Conservation (phyloP, 331 rosid genomes). For the Malus hybrid region DNA sequence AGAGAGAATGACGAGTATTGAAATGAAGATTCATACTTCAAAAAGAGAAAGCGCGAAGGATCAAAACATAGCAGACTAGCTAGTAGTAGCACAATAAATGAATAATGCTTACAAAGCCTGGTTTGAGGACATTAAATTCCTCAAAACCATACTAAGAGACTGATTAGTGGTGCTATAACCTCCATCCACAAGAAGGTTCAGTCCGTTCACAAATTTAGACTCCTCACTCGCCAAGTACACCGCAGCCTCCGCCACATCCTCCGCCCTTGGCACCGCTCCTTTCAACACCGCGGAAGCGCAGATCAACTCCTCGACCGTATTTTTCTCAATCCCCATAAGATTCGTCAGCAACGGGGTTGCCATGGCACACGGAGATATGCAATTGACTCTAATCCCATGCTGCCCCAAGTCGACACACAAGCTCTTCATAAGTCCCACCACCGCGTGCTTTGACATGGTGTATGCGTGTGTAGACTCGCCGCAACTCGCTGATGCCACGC, state of each 20-base stretch:
- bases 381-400: constrained; percentile 37
- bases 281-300: constrained; percentile 21
- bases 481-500: constrained; percentile 12
- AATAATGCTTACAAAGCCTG: not conserved
- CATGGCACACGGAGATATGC: constrained; percentile 32
- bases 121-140: not conserved
- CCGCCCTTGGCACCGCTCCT: constrained; percentile 19
- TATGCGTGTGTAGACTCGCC: constrained; percentile 40
- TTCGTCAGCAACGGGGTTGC: constrained; percentile 25
- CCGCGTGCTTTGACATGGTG: constrained; percentile 42
- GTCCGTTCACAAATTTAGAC: constrained; percentile 36
- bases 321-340: not conserved
- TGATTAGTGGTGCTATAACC: constrained; percentile 43
- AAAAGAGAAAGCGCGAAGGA: too few relatives aligned
- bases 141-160: constrained; percentile 2
- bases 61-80: not conserved
- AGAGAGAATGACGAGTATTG: too few relatives aligned
- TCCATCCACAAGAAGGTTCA: constrained; percentile 46
- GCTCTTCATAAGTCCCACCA: constrained; percentile 46
- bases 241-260: constrained; percentile 51
- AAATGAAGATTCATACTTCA: too few relatives aligned
- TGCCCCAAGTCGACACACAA: constrained; percentile 44
- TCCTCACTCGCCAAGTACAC: constrained; percentile 50
- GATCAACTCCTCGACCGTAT: constrained; percentile 9
- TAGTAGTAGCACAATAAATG: not conserved